These are phyloP conservation scores for Annulohypoxylon truncatum DNA, from an alignment of 2,329 filamentous ascomycete species.

Conservation along the genomic window DNA sequence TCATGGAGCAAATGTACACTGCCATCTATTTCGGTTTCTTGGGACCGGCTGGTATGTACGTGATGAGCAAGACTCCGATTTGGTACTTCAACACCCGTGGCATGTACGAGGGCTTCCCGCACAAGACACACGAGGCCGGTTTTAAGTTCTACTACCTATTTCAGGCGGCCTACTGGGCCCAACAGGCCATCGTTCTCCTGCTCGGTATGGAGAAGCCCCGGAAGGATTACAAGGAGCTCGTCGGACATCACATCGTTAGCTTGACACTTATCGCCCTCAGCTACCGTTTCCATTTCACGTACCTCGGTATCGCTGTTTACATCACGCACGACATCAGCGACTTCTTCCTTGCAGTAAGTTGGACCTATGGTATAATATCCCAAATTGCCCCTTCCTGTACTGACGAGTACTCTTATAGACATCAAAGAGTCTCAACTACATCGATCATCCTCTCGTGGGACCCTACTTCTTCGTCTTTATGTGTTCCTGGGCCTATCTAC, in stretches of 20 bases:
- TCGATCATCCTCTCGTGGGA: slow-evolving; percentile 80
- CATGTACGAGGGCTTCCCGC: slow-evolving; percentile 92
- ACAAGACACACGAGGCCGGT: slow-evolving; percentile 78
- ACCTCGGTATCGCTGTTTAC: slow-evolving; percentile 93
- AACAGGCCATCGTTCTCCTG: slow-evolving; percentile 89
- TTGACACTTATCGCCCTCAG: slow-evolving; percentile 84
- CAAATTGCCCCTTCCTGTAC: slow-evolving; percentile 17
- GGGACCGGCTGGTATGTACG: slow-evolving; percentile 85
- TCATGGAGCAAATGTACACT: slow-evolving; percentile 97
- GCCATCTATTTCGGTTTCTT: slow-evolving; percentile 89
- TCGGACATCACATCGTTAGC: slow-evolving; percentile 91
- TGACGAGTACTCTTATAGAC: slow-evolving; percentile 64
- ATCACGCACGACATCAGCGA: slow-evolving; percentile 95
- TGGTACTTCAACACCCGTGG: slow-evolving; percentile 95
- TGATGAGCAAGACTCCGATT: slow-evolving; percentile 90
- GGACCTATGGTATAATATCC: background rate
- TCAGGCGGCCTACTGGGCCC: slow-evolving; percentile 93
- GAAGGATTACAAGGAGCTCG: slow-evolving; percentile 95
- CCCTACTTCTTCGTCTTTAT: slow-evolving; percentile 90
- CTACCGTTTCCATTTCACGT: slow-evolving; percentile 97
- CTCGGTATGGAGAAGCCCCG: slow-evolving; percentile 91
- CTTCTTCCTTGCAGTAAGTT: slow-evolving; percentile 89
- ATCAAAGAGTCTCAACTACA: slow-evolving; percentile 91
- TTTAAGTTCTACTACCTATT: slow-evolving; percentile 98
- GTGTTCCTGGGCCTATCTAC: slow-evolving; percentile 86